Base-by-base conservation (phyloP, 352 stramenopile genomes). In the Phytophthora sojae region DNA sequence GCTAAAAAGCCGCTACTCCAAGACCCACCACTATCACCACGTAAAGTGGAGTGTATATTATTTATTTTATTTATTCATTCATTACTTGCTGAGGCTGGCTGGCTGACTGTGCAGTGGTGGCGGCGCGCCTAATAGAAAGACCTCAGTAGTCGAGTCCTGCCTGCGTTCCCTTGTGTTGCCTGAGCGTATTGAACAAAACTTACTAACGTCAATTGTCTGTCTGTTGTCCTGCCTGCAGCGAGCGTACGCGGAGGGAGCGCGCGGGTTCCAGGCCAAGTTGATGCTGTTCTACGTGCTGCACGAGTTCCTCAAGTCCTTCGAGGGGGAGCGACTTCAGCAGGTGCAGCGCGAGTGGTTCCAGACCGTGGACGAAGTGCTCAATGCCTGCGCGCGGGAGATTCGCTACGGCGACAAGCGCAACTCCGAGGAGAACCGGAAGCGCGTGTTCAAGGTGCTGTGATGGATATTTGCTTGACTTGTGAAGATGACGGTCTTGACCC, bases 261-360 rank as follows among this genome's bases (percentile, higher is more conserved):
- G 79, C 45, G 83, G 89, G 55, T 94, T 94, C 62, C 85, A 94
- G 55, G 73, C 82, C 56, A 96, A 94, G 67, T 59, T 96, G 35
- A 96, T 96, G 89, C 77, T 96, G 11, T 91, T 96, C 49, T 96
- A 96, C 85, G 76, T 95, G 49, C 77, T 96, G 32, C 87, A 96
- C 69, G 89, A 96, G 79, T 96, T 96, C 60, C 77, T 96, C 62
- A 96, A 96, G 82, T 81, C 79, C 15, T 93, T 91, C 58, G 75
- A 91, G 39, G 81, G 83, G 7, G 81, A 91, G 50, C 61, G 81
- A 52, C 74, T 89, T 14, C 67, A 77, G 4, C 65, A 82, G 23
- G 80, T 94, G 44, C 84, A 95, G 59, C 84, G 86, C 0, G 81
- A 93, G 55, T 96, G 88, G 84, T 92, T 92, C 57, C 85, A 91